Evolutionary conservation across 768 basidiomycete genomes (phyloP).

Genomic region (Tephrocybe rancida): DNA sequence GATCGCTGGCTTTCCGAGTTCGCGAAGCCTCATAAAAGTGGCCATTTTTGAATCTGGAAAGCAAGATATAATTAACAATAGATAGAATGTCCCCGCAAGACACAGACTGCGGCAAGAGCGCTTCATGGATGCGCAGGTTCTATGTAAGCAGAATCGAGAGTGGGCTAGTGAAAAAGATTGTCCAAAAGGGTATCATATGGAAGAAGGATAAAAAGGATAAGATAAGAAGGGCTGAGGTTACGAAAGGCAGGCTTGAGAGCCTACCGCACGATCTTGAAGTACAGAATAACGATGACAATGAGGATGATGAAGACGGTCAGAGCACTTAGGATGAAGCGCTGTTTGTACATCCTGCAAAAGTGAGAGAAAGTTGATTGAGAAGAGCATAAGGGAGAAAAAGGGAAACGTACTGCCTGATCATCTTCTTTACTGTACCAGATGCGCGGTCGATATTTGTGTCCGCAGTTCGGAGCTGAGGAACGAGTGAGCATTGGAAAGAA

Average conservation of each 20-base stretch:
- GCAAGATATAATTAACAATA: neutral
- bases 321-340: slow-evolving; percentile 74
- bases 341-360: slow-evolving; percentile 83
- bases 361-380: neutral
- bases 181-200: no score
- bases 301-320: slow-evolving; percentile 81
- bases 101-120: no score
- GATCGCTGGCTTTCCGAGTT: no score
- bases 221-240: neutral
- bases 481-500: neutral
- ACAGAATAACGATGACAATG: slow-evolving; percentile 74
- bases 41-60: no score
- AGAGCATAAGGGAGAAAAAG: neutral
- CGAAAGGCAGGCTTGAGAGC: neutral
- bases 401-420: slow-evolving; percentile 82
- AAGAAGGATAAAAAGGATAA: no score
- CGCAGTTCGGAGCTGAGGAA: slow-evolving; percentile 67
- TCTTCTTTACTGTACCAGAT: slow-evolving; percentile 87
- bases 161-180: no score
- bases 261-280: slow-evolving; percentile 47
- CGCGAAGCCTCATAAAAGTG: no score
- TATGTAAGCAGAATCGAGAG: neutral
- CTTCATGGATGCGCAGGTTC: neutral
- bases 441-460: slow-evolving; percentile 86
- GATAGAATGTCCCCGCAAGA: neutral